Evolutionary conservation across 352 stramenopile species (phyloP), one percentile per base, ranked within the genome.

Genomic region (Globisporangium spinosum): DNA sequence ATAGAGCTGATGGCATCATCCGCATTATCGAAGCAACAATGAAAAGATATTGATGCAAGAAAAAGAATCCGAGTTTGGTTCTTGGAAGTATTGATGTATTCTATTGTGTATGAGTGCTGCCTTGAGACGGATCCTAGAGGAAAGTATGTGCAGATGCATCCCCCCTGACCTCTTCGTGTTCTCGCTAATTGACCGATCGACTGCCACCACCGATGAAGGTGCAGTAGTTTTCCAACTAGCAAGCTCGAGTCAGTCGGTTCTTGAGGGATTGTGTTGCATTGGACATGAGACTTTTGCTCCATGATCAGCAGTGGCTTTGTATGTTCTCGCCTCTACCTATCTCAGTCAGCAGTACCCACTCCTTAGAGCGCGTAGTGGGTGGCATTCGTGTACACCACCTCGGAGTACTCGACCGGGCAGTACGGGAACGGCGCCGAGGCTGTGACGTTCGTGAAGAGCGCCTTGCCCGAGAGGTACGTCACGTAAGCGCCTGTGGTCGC

Each of bases 301-400:
- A 62, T 29, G 20, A 56, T 27, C 20, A 56, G 6, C 43, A 51
- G 43, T 17, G 22, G 43, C 17, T 32, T 32, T 32, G 29, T 32
- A 32, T 32, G 29, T 32, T 32, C 29, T 32, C 29, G 29, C 4
- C 4, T 3, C 29, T 32, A 32, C 29, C 29, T 32, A 32, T 32
- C 29, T 32, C 29, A 32, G 29, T 32, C 3, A 8, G 29, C 4
- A 32, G 29, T 32, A 32, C 29, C 4, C 29, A 32, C 29, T 32
- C 29, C 29, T 32, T 62, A 62, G 27, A n/a, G n/a, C 0, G 17
- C 35, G 56, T 77, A 77, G 61, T 77, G n/a, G 43, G 72, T 77
- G 17, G 54, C 22, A 62, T 77, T 77, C 55, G 72, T 77, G 67
- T 74, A 77, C 45, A 77, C 72, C 4, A 75, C 34, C 29, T 72